A percentile compares a stretch with the other conserved stretches of the same genome.
phyloP scores from a whole-genome alignment of 2,329 filamentous ascomycete species.

The Orbilia brochopaga region DNA sequence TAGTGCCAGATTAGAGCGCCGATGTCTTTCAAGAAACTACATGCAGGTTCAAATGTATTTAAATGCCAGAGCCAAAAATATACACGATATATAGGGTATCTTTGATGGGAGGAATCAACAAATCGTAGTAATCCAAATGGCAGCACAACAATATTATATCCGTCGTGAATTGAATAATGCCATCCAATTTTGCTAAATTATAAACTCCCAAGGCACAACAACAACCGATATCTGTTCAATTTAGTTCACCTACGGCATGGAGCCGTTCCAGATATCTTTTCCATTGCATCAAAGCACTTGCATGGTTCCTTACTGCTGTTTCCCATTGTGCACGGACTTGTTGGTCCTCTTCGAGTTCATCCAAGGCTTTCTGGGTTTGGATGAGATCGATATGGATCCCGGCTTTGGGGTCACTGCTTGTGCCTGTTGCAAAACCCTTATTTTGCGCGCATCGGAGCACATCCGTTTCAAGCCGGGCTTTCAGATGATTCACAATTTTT shows the following conservation, averaged over 20 bases:
- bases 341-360: conserved; percentile 36
- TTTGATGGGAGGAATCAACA: conserved; percentile 1
- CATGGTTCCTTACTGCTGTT: conserved; percentile 13
- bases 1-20: too few species aligned
- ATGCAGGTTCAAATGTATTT: background rate
- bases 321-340: conserved; percentile 27
- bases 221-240: background rate
- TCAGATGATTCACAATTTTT: conserved; percentile 39
- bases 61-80: background rate
- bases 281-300: conserved; percentile 16
- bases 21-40: too few species aligned
- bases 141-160: background rate
- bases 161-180: background rate
- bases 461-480: conserved; percentile 33
- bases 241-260: conserved; percentile 1
- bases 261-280: conserved; percentile 30
- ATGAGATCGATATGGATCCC: conserved; percentile 30
- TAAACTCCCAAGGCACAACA: background rate
- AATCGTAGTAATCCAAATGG: background rate
- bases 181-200: background rate
- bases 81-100: conserved; percentile 14
- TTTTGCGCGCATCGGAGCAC: conserved; percentile 42
- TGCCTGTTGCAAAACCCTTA: conserved; percentile 44
- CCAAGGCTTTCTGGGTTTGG: conserved; percentile 21
- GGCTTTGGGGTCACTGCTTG: conserved; percentile 11